Base-by-base conservation (phyloP, 495 filamentous ascomycete genomes). In the Aspergillus sparsus region DNA sequence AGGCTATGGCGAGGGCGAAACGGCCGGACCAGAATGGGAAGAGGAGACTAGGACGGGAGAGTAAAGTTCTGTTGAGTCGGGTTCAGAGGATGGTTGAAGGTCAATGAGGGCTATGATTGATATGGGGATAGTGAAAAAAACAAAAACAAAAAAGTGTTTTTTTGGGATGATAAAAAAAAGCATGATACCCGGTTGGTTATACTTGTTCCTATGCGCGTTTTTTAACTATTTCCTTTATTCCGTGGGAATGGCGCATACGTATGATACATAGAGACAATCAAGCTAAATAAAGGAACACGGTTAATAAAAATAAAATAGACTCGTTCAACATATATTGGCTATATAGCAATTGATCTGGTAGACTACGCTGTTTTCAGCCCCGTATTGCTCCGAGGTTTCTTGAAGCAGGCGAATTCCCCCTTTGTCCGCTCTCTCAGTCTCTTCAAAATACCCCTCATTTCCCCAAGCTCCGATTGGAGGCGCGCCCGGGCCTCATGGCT, bases 401-500 rank as follows among this genome's bases (percentile, higher is more conserved):
- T 85, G 62, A 92, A 92, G 68, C 89, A 91, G 13, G 83, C 82
- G 78, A 98, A 98, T 72, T 96, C 91, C 21, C 85, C 88, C 74
- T 86, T 89, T 45, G 86, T 93, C 61, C 87, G 85, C 67, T 96
- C 91, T 63, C 91, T 82, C 64, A 97, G 76, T 60, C 83, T 80
- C 80, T 96, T 96, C 57, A 98, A 75, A 15, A 92, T 84, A 33
- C 79, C 85, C 56, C 92, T 82, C 92, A 98, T 93, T 72, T 90
- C 90, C 39, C 88, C 89, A 64, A 98, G 75, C 76, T 97, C 93
- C 33, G 81, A 85, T 77, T 97, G 92, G 51, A 98, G 80, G 55
- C 83, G 79, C 31, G 81, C 80, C 53, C 93, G 80, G 18, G 92
- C 92, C 62, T 92, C 88, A 55, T 90, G 90, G 63, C 93, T 91